phyloP scores from a whole-genome alignment of 73 alveolate genomes.

The Blepharisma japonicum region DNA sequence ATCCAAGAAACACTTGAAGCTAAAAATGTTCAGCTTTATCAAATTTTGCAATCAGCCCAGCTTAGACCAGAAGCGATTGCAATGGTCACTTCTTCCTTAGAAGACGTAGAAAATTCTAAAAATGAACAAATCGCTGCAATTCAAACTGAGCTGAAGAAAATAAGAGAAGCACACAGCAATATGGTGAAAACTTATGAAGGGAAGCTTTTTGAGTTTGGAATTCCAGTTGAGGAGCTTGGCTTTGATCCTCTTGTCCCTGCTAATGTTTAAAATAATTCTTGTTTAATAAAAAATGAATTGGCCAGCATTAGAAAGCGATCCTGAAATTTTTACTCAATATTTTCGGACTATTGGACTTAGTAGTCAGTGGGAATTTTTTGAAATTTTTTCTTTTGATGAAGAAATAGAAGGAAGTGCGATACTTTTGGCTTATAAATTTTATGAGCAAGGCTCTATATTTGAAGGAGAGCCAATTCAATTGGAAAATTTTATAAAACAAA shows the following conservation, averaged over 20 bases:
- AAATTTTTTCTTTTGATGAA: conserved; percentile 74
- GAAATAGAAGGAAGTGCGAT: conserved; percentile 72
- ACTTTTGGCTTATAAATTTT: conserved; percentile 66
- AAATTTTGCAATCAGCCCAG: conserved; percentile 87
- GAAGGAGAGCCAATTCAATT: conserved; percentile 45
- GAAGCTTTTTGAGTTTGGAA: conserved; percentile 96
- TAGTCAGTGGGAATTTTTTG: conserved; percentile 43
- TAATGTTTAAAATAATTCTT: conserved; percentile 44
- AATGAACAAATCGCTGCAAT: conserved; percentile 92
- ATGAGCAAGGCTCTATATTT: conserved; percentile 46
- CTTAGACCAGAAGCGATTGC: conserved; percentile 81
- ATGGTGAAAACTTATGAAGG: conserved; percentile 99
- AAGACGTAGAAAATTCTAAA: conserved; percentile 93
- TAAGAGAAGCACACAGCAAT: conserved; percentile 97
- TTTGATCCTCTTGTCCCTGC: conserved; percentile 98
- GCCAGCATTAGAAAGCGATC: neutral
- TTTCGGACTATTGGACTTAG: neutral
- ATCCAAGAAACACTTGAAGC: conserved; percentile 91
- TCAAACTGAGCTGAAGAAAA: conserved; percentile 90
- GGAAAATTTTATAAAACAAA: conserved; percentile 77
- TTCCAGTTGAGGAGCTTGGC: conserved; percentile 99
- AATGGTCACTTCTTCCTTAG: conserved; percentile 78
- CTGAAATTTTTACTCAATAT: neutral
- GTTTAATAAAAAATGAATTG: neutral
- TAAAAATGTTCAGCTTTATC: conserved; percentile 89